Evolutionary conservation across 129 eudicot species (phyloP).

Genomic region (Helichrysum umbraculigerum): DNA sequence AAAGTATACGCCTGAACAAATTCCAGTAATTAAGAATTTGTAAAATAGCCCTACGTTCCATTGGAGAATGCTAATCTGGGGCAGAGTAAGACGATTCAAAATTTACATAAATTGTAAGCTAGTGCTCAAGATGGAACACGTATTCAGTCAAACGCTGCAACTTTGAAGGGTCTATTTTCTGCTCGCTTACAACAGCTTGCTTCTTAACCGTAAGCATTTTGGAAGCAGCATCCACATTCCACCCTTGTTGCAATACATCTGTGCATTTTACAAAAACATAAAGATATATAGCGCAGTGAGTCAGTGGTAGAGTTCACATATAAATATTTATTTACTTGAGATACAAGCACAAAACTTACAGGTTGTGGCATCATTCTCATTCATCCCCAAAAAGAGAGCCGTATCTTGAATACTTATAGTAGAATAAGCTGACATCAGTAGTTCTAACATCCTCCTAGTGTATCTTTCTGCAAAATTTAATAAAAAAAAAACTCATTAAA

Average conservation of each 20-base stretch:
- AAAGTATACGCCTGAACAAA: neutral
- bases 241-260: constrained; percentile 84
- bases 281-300: neutral
- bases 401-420: constrained; percentile 85
- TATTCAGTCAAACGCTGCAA: constrained; percentile 92
- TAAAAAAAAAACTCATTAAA: constrained; percentile 8
- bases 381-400: constrained; percentile 87
- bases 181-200: constrained; percentile 61
- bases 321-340: neutral
- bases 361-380: constrained; percentile 69
- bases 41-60: neutral
- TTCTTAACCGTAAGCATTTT: constrained; percentile 81
- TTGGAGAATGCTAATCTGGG: neutral
- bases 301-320: neutral
- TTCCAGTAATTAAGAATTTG: neutral
- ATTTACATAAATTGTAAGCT: constrained; percentile 25
- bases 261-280: constrained; percentile 23
- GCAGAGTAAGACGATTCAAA: neutral
- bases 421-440: constrained; percentile 81
- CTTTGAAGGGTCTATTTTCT: constrained; percentile 76
- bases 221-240: constrained; percentile 75
- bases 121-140: constrained; percentile 92
- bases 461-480: constrained; percentile 59
- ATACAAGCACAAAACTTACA: constrained; percentile 50
- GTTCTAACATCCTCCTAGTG: constrained; percentile 77